A percentile compares a stretch with the other conserved stretches of the same genome.
These are phyloP conservation scores for Sporothrix inflata DNA, from an alignment of 2,329 filamentous ascomycete species.

Conservation along the genomic window DNA sequence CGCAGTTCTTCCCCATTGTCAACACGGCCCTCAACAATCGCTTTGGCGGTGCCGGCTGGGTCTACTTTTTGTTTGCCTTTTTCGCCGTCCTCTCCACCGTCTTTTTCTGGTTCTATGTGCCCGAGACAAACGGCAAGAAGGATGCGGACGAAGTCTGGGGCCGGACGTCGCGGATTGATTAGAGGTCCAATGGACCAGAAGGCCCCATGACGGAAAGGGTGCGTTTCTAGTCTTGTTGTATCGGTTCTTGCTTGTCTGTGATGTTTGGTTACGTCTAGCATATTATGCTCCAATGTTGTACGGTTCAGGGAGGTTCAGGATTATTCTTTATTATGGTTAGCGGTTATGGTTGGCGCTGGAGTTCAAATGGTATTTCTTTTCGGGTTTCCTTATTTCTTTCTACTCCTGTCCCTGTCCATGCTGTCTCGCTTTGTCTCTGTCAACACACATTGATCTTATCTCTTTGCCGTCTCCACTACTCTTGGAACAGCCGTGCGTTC, in stretches of 20 bases:
- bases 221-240: background rate
- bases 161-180: conserved; percentile 59
- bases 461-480: background rate
- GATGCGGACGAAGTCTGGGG: conserved; percentile 92
- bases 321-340: background rate
- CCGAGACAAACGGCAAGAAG: conserved; percentile 85
- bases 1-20: conserved; percentile 90
- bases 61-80: conserved; percentile 88
- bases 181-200: conserved; percentile 27
- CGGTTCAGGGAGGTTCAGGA: background rate
- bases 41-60: conserved; percentile 73
- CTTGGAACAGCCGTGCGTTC: conserved; percentile 47
- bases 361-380: background rate
- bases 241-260: background rate
- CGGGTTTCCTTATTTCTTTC: background rate
- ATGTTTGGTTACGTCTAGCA: background rate
- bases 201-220: no score
- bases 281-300: background rate
- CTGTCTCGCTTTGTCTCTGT: no score
- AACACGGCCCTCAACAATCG: conserved; percentile 70
- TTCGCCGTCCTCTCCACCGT: conserved; percentile 69
- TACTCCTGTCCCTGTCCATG: no score
- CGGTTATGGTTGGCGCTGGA: conserved; percentile 6
- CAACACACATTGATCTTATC: no score
- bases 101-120: conserved; percentile 76